A percentile compares a stretch with the other conserved stretches of the same genome.
Evolutionary conservation across 2,329 filamentous ascomycete species (phyloP).

Genomic region (Escovopsis sp.): DNA sequence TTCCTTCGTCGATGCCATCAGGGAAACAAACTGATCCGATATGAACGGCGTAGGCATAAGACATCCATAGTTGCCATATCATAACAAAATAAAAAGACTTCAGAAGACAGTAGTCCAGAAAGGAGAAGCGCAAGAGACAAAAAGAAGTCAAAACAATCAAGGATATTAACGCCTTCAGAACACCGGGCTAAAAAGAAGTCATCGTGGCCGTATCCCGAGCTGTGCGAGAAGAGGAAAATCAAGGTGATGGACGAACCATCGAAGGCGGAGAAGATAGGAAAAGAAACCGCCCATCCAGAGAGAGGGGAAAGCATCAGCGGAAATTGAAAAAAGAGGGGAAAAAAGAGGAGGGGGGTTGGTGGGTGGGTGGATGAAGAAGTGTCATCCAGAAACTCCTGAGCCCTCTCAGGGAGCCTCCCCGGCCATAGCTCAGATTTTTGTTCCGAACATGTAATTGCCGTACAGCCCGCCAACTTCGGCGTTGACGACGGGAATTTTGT

Average conservation of each 20-base stretch:
- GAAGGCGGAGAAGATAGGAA: neutral
- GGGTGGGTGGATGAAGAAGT: neutral
- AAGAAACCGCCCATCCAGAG: neutral
- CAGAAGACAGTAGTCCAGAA: too few relatives aligned
- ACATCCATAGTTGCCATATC: too few relatives aligned
- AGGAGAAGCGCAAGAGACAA: too few relatives aligned
- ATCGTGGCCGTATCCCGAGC: too few relatives aligned
- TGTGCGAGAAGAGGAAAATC: too few relatives aligned
- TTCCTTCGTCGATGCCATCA: neutral
- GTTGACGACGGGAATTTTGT: slow-evolving; percentile 79
- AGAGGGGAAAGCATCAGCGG: neutral
- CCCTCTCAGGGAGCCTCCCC: neutral
- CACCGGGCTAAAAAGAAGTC: neutral
- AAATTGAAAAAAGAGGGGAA: slow-evolving; percentile 3
- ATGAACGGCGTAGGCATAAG: too few relatives aligned
- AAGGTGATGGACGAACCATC: too few relatives aligned
- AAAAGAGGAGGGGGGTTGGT: neutral
- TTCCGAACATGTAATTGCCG: slow-evolving; percentile 53
- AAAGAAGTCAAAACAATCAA: too few relatives aligned
- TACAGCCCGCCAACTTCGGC: slow-evolving; percentile 93
- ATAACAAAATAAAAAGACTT: too few relatives aligned
- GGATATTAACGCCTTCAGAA: neutral
- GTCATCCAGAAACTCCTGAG: neutral
- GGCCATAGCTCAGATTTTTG: slow-evolving; percentile 29
- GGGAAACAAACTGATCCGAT: too few relatives aligned